Evolutionary conservation across 2,329 filamentous ascomycete genomes (phyloP).

Genomic region (Dothistroma pini): DNA sequence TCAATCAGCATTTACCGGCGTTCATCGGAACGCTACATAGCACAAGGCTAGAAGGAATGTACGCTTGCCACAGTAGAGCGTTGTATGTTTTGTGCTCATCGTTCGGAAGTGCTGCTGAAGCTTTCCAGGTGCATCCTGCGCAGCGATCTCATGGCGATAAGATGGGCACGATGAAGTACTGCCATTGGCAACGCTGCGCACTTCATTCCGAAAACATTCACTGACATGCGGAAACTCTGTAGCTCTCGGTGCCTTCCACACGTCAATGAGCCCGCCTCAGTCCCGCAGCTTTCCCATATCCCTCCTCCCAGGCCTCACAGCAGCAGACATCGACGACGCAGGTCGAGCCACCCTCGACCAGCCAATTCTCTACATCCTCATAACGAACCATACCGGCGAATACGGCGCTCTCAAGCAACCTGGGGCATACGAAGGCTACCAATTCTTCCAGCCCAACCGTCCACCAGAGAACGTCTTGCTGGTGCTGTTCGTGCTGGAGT

Average conservation of each 20-base stretch:
- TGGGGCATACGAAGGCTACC: slow-evolving; percentile 8
- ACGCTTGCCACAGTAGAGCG: background rate
- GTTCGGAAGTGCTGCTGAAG: background rate
- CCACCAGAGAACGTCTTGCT: slow-evolving; percentile 7
- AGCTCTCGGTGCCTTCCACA: background rate
- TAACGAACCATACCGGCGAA: slow-evolving; percentile 1
- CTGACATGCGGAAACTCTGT: background rate
- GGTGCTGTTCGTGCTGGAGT: slow-evolving; percentile 8
- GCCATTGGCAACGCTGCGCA: background rate
- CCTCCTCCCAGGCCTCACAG: background rate
- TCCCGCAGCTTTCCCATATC: background rate
- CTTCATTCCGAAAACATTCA: background rate
- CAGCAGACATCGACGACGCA: slow-evolving; percentile 3
- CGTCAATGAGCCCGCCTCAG: slow-evolving; percentile 6
- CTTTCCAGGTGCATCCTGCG: background rate
- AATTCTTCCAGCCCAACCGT: slow-evolving; percentile 7
- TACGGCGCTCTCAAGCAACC: slow-evolving; percentile 6
- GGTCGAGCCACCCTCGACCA: background rate
- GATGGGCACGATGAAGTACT: background rate
- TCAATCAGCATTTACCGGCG: background rate
- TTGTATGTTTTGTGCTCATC: background rate
- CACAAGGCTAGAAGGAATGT: background rate
- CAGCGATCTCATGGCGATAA: no score
- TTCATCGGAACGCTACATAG: background rate
- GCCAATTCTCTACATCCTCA: slow-evolving; percentile 1